Evolutionary conservation across 345 rosid species (phyloP).

Genomic region (Bretschneidera sinensis): DNA sequence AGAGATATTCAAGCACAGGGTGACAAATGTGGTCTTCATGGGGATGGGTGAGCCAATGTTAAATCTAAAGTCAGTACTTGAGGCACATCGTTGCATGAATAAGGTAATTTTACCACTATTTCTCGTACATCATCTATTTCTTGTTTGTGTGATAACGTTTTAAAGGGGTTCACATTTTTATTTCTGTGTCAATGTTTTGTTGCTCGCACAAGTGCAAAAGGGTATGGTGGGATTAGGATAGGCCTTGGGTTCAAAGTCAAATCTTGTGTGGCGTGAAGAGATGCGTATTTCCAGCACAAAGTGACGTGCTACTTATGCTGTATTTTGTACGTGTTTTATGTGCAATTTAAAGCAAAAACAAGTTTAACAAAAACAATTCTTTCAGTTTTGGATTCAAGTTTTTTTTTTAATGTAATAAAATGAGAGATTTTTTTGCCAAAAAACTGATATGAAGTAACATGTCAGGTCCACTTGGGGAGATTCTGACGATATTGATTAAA

Average conservation of each 20-base stretch:
- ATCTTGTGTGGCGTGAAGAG: neutral
- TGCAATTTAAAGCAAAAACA: too few species aligned
- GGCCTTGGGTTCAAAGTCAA: neutral
- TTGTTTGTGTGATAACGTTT: neutral
- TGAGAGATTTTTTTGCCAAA: too few species aligned
- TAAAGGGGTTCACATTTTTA: neutral
- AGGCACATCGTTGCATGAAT: slow-evolving; percentile 86
- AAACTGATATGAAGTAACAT: too few species aligned
- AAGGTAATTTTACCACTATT: slow-evolving; percentile 41
- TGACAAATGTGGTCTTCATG: slow-evolving; percentile 95
- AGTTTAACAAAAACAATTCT: too few species aligned
- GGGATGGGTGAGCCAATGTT: slow-evolving; percentile 99
- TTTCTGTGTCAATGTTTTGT: neutral
- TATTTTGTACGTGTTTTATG: too few species aligned
- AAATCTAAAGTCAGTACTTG: slow-evolving; percentile 86
- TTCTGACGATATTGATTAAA: too few species aligned
- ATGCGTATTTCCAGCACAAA: neutral
- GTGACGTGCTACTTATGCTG: neutral
- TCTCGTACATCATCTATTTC: too few species aligned
- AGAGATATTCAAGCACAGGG: slow-evolving; percentile 85
- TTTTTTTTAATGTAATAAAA: too few species aligned
- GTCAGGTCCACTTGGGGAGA: too few species aligned
- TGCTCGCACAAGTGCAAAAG: neutral
- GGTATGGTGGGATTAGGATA: neutral
- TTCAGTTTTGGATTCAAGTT: too few species aligned